phyloP scores from a whole-genome alignment of 1,284 basidiomycete genomes.

The Cryptococcus sp. region DNA sequence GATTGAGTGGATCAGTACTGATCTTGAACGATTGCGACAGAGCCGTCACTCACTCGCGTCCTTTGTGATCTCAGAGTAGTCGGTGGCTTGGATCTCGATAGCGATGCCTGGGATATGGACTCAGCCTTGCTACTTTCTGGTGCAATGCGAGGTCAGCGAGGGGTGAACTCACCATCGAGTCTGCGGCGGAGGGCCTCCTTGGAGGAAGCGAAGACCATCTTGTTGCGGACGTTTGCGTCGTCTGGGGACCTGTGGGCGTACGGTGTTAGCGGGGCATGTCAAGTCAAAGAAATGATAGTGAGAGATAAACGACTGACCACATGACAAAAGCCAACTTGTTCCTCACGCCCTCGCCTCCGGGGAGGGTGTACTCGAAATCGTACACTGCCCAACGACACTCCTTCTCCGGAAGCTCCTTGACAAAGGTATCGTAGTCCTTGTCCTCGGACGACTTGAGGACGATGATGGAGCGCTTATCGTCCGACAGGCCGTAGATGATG shows the following conservation, averaged over 20 bases:
- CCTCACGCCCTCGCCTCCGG: slow-evolving; percentile 73
- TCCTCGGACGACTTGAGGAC: slow-evolving; percentile 64
- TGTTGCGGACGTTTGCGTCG: slow-evolving; percentile 79
- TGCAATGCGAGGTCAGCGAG: slow-evolving; percentile 1
- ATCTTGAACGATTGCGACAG: background rate
- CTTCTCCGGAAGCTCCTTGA: slow-evolving; percentile 70
- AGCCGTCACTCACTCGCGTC: slow-evolving; percentile 67
- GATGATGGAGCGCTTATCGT: slow-evolving; percentile 70
- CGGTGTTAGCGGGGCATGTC: background rate
- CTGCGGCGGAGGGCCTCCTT: slow-evolving; percentile 77
- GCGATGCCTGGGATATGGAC: slow-evolving; percentile 36
- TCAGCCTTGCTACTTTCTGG: slow-evolving; percentile 5
- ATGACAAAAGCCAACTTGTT: slow-evolving; percentile 88
- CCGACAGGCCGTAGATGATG: slow-evolving; percentile 77
- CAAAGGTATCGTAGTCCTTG: slow-evolving; percentile 73
- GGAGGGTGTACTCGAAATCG: slow-evolving; percentile 84
- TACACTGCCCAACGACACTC: slow-evolving; percentile 90
- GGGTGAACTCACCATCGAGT: slow-evolving; percentile 55
- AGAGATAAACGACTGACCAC: slow-evolving; percentile 61
- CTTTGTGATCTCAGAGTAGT: slow-evolving; percentile 72
- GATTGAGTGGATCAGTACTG: background rate
- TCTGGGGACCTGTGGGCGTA: slow-evolving; percentile 75
- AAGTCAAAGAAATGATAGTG: background rate
- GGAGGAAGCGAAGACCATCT: slow-evolving; percentile 95
- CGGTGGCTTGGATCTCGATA: slow-evolving; percentile 83